Percentiles rank a stretch among this genome's conserved stretches.
These are phyloP conservation scores for Neurospora sp. DNA, from an alignment of 495 filamentous ascomycete genomes.

Conservation along the genomic window DNA sequence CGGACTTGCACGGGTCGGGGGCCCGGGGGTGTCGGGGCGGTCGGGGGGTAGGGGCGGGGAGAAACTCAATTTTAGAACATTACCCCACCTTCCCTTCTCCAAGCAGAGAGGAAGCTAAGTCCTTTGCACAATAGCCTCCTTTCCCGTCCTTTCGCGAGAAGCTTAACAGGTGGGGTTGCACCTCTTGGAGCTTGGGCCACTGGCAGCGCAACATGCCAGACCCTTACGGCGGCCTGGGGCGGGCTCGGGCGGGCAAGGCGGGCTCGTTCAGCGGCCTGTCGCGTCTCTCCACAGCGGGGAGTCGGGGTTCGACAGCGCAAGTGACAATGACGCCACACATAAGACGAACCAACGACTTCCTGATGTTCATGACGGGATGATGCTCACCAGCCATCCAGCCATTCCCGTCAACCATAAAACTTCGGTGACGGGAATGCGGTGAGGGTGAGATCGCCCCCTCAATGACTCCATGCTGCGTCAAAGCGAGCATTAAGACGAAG, in stretches of 20 bases:
- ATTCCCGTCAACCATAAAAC: neutral
- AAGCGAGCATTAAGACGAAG: neutral
- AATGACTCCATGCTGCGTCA: neutral
- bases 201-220: neutral
- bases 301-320: neutral
- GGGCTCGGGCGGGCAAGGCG: neutral
- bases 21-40: neutral
- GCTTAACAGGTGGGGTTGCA: neutral
- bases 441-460: neutral
- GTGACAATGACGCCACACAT: neutral
- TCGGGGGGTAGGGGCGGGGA: neutral
- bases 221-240: neutral
- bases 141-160: neutral
- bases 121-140: neutral
- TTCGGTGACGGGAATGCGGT: neutral
- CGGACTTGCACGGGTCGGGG: neutral
- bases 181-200: neutral
- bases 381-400: neutral
- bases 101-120: neutral
- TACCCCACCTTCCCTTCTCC: neutral
- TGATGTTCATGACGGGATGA: neutral
- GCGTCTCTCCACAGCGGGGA: neutral
- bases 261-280: neutral
- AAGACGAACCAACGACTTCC: neutral
- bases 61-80: neutral